phyloP scores from a whole-genome alignment of 768 basidiomycete species.

The Macrocybe gigantea region DNA sequence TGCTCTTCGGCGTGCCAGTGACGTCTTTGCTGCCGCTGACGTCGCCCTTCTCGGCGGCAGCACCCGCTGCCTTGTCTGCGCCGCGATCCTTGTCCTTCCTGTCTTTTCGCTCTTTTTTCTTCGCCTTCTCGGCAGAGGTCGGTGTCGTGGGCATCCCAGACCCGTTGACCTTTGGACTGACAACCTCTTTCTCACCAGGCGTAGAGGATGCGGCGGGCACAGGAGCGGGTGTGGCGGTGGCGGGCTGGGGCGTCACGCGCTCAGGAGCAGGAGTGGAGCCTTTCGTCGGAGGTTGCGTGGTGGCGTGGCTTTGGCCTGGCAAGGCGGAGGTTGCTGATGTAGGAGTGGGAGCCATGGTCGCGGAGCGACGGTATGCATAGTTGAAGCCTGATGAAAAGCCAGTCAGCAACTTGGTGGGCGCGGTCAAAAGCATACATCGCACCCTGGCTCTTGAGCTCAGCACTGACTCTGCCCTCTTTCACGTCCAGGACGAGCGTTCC shows the following conservation, averaged over 20 bases:
- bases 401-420: neutral
- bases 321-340: constrained; percentile 49
- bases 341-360: constrained; percentile 54
- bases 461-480: constrained; percentile 87
- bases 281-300: constrained; percentile 31
- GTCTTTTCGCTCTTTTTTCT: constrained; percentile 61
- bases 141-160: constrained; percentile 9
- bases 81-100: constrained; percentile 47
- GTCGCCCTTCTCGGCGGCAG: constrained; percentile 26
- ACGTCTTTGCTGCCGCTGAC: constrained; percentile 24
- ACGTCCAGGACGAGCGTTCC: constrained; percentile 86
- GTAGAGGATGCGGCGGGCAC: constrained; percentile 24
- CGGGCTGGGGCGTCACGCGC: constrained; percentile 19
- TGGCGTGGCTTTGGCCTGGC: constrained; percentile 18
- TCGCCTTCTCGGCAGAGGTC: constrained; percentile 29
- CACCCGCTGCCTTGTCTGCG: constrained; percentile 34
- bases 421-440: constrained; percentile 12
- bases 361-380: constrained; percentile 84
- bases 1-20: constrained; percentile 19
- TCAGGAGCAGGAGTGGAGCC: constrained; percentile 26
- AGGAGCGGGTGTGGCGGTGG: constrained; percentile 29
- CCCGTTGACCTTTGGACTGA: neutral
- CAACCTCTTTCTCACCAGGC: no score
- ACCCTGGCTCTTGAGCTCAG: constrained; percentile 93
- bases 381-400: constrained; percentile 68